Base-by-base conservation (phyloP, 2,329 filamentous ascomycete genomes). In the Trichoderma sp. region DNA sequence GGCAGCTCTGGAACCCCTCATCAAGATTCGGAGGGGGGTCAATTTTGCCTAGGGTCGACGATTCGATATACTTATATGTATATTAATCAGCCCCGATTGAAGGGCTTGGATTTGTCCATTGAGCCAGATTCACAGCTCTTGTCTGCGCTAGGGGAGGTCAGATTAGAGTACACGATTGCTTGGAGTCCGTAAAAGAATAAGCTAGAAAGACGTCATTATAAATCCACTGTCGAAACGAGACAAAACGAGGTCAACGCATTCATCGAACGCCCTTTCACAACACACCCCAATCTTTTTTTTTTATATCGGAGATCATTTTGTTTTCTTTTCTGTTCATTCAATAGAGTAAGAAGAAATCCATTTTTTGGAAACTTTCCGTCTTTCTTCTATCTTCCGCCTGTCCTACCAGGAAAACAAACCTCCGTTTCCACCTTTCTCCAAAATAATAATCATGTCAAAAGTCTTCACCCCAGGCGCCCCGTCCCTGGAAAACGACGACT, bases 401-500 rank as follows among this genome's bases (percentile, higher is more conserved):
- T 29, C 4, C 11, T 31, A 13, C 35, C 47, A 58, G 57, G 53
- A 58, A 40, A 16, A 27, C 57, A 35, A 5, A 35, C 11, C 13
- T 33, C 31, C 33, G 13, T 35, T 35, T 35, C 37, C 53, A 40
- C 11, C 27, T 21, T 47, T 24, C n/a, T 31, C 33, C 21, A 55
- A 35, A 37, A 68, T 43, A 43, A 7, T n/a, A 43, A 43, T 43
- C 40, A 70, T 70, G 69, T 68, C 59, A 31, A 21, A 59, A 68
- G 60, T 49, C 37, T 68, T 67, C 40, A 33, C 58, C 19, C 69
- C 69, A 24, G 69, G 68, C 37, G 24, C 55, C 16, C 69, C 69
- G 59, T 59, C 59, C 7, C 53, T 70, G n/a, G 69, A 60, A 43
- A 79, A 80, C 79, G 80, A 87, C 79, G 82, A 85, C 79, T 88